Base-by-base conservation (phyloP, 2,329 filamentous ascomycete genomes). In the Fusarium miscanthi region DNA sequence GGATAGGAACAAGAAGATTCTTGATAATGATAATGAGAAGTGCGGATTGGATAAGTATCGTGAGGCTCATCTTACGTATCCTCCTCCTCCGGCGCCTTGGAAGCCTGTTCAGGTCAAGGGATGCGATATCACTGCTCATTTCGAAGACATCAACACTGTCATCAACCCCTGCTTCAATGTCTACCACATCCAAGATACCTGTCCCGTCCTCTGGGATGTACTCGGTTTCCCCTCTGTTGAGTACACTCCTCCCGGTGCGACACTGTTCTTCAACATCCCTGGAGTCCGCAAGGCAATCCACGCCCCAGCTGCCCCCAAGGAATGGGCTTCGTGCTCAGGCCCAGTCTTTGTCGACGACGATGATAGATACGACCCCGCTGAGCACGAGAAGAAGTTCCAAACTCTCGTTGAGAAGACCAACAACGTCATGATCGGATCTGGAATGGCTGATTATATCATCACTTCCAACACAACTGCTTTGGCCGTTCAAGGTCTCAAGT, bases 101-200 rank as follows among this genome's bases (percentile, higher is more conserved):
- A 68, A 68, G 17, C 31, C 63, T 9, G 65, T 68, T 6, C 63
- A 68, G 30, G 49, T 60, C 0, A 37, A 68, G 10, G 65, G 65
- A 21, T 68, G 65, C 2, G 65, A 68, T 6, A 63, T 68, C n/a
- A 68, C 48, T 1, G 23, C n/a, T 21, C 65, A 68, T 7, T 68
- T 68, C 25, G 63, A 68, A 0, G 65, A 68, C 1, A 37, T 68
- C 16, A 68, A 14, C 8, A 45, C 54, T 5, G 48, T 68, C 1
- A 63, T 68, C 27, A 68, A 68, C 6, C 65, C 65, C 0, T 68
- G 65, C 8, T 68, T 68, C 48, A 68, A 68, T 3, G 63, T 68
- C 0, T 68, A 68, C 3, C 65, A 68, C 21, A 23, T 68, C 5
- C 65, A 49, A 6, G 65, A 68, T 16, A 68, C 65, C 0, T 68